A percentile compares a stretch with the other conserved stretches of the same genome.
Conservation (phyloP, 1,284 basidiomycete species). For the Mycena sp. region DNA sequence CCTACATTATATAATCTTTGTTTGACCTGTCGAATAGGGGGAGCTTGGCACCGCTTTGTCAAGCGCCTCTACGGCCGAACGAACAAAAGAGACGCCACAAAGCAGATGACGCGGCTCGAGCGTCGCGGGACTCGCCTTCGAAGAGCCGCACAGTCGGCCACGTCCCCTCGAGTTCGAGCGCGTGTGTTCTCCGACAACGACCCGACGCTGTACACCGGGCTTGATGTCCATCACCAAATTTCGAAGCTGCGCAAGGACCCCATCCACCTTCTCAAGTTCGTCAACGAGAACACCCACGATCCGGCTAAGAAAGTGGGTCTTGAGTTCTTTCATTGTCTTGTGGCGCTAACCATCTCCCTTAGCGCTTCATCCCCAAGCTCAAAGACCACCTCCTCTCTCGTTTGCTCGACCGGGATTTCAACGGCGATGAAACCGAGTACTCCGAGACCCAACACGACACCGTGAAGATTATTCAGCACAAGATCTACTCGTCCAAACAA, state of each 20-base stretch:
- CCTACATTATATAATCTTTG: not conserved
- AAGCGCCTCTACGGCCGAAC: constrained; percentile 40
- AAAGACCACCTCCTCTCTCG: constrained; percentile 35
- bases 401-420: constrained; percentile 10
- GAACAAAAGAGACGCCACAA: constrained; percentile 32
- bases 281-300: too few species aligned
- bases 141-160: too few species aligned
- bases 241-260: too few species aligned
- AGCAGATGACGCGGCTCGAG: not conserved
- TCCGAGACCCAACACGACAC: constrained; percentile 14
- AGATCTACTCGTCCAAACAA: constrained; percentile 30
- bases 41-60: constrained; percentile 42
- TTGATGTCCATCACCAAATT: too few species aligned
- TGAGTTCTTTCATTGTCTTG: too few species aligned
- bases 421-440: constrained; percentile 31
- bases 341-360: too few species aligned
- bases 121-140: too few species aligned
- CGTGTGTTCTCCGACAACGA: too few species aligned
- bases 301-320: too few species aligned
- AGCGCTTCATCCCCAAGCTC: constrained; percentile 22
- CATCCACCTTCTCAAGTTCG: too few species aligned
- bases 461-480: constrained; percentile 27
- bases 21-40: constrained; percentile 30
- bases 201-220: too few species aligned
- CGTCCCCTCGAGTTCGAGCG: too few species aligned